phyloP scores from a whole-genome alignment of 192 early-diverging fungal species.

The Backusella psychrophila region DNA sequence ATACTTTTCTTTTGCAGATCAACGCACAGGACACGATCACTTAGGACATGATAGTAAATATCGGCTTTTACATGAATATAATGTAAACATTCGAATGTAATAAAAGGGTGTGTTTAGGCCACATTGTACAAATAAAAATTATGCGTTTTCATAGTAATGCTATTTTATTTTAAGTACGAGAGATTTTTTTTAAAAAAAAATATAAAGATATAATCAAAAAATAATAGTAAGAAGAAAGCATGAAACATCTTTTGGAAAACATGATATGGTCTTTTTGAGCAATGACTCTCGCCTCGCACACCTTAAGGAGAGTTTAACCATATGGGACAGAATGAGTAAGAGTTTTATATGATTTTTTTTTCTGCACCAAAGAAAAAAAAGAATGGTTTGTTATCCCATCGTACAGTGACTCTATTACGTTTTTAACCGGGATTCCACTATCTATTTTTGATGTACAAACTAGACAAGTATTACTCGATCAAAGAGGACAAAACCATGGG shows the following conservation, averaged over 20 bases:
- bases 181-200: too few species aligned
- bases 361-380: neutral
- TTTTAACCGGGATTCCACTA: too few species aligned
- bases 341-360: neutral
- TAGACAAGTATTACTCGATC: neutral
- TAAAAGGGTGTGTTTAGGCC: neutral
- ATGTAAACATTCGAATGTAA: neutral
- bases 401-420: too few species aligned
- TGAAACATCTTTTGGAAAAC: neutral
- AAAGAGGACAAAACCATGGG: neutral
- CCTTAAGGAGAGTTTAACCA: neutral
- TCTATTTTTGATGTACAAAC: neutral
- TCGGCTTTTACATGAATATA: neutral
- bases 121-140: neutral
- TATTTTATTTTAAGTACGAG: too few species aligned
- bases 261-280: neutral
- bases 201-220: too few species aligned
- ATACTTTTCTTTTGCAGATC: neutral
- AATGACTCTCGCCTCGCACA: neutral
- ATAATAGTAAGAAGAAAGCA: too few species aligned
- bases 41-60: neutral
- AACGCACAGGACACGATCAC: constrained; percentile 1
- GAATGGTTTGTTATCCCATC: too few species aligned
- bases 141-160: too few species aligned
- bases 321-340: neutral